Evolutionary conservation across 768 basidiomycete genomes (phyloP), one percentile per base, ranked within the genome.

Genomic region (Tulasnella sp.): DNA sequence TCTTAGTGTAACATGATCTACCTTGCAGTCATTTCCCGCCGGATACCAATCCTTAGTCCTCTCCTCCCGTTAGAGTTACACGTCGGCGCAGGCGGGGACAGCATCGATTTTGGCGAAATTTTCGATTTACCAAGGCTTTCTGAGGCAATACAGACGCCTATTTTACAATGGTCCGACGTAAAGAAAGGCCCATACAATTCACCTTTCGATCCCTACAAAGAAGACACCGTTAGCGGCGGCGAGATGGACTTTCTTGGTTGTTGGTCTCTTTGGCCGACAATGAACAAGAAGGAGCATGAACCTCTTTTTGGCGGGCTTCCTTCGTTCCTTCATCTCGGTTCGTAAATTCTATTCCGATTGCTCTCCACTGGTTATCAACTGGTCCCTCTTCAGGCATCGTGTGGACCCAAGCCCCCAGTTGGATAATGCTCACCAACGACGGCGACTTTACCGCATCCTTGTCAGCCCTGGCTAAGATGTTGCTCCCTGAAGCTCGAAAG

Each of bases 151-250:
- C 85, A 86, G 27, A 85, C 82, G 56, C 88, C 91, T 0, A 82
- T 92, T 18, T 82, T 92, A 6, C 91, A 92, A 84, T 92, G 91
- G 91, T 86, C 88, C 68, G 88, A 92, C 80, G 87, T 92, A 71
- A 92, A 92, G 83, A 85, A 89, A 78, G 82, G 83, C 21, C 81
- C 82, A 75, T 46, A 76, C 34, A 48, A 34, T 40, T 75, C 68
- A 56, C 73, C 39, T 46, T 3, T 40, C 7, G 38, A 74, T 36
- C n/a, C 42, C 21, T 0, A 36, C 39, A 76, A 31, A 31, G 73
- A 74, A 4, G n/a, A 27, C 7, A 38, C 46, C 46, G 36, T 46
- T 31, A 74, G 75, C 38, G 68, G 58, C 5, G 75, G 12, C 42
- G 75, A 44, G 12, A 62, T 4, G 79, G 79, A 80, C 27, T 52